Evolutionary conservation across 768 basidiomycete species (phyloP).

Genomic region (Lentinula detonsa): DNA sequence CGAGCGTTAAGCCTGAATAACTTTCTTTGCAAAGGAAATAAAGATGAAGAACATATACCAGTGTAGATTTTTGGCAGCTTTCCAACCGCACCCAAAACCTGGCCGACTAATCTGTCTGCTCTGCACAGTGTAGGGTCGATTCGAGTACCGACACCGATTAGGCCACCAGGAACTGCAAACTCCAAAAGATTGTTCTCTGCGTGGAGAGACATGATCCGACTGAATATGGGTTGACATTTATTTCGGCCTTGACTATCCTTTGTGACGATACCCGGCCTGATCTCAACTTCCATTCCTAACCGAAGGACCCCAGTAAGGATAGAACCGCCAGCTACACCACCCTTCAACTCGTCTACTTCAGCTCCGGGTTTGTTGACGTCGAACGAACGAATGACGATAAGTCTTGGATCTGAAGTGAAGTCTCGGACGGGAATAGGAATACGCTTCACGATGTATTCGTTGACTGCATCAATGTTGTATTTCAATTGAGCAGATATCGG

Average conservation of each 20-base stretch:
- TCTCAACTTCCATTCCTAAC: conserved; percentile 92
- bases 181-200: conserved; percentile 93
- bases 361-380: conserved; percentile 99
- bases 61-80: conserved; percentile 92
- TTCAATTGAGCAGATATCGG: conserved; percentile 98
- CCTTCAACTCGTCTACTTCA: conserved; percentile 94
- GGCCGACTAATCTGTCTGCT: conserved; percentile 94
- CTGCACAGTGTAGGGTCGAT: conserved; percentile 96
- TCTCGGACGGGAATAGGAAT: conserved; percentile 94
- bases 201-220: conserved; percentile 82
- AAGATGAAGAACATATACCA: conserved; percentile 33
- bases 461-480: conserved; percentile 99
- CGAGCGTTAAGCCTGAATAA: neutral
- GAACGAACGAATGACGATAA: conserved; percentile 98
- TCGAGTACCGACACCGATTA: conserved; percentile 97
- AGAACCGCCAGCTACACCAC: conserved; percentile 96
- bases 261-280: conserved; percentile 94
- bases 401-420: conserved; percentile 84
- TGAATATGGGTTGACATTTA: conserved; percentile 91
- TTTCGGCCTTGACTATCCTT: conserved; percentile 89
- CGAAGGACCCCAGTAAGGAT: conserved; percentile 89
- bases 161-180: conserved; percentile 94
- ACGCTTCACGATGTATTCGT: conserved; percentile 95
- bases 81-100: conserved; percentile 92
- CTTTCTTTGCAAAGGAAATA: neutral